A percentile compares a stretch with the other conserved stretches of the same genome.
These are phyloP conservation scores for Xylaria sp. DNA, from an alignment of 2,329 filamentous ascomycete species.

Conservation along the genomic window DNA sequence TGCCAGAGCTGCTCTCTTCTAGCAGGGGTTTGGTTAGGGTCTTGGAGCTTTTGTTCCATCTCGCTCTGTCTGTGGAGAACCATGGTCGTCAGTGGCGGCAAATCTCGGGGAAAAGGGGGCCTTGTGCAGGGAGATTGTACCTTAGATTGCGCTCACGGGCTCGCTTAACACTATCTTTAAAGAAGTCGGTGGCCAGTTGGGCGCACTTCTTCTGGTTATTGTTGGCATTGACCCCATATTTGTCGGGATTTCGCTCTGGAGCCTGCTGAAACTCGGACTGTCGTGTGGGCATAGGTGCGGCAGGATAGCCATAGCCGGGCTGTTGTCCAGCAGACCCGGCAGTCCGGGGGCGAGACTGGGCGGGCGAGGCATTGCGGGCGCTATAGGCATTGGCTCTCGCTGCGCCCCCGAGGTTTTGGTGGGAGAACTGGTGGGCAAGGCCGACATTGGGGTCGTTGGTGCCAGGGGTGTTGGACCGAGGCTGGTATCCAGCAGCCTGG, in stretches of 20 bases:
- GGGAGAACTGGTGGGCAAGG: constrained; percentile 93
- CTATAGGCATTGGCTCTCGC: constrained; percentile 77
- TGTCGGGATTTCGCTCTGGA: constrained; percentile 88
- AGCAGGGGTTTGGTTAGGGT: constrained; percentile 77
- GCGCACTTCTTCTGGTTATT: constrained; percentile 78
- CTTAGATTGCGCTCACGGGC: constrained; percentile 94
- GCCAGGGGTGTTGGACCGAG: constrained; percentile 67
- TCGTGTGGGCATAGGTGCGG: constrained; percentile 72
- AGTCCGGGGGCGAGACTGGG: constrained; percentile 79
- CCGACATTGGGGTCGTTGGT: constrained; percentile 88
- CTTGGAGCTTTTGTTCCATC: constrained; percentile 84
- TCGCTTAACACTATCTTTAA: constrained; percentile 97
- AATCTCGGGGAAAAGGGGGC: not conserved
- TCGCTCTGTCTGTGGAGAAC: constrained; percentile 79
- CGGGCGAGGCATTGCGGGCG: constrained; percentile 73
- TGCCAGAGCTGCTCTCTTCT: constrained; percentile 88
- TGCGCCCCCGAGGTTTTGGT: constrained; percentile 87
- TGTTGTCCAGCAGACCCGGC: constrained; percentile 76
- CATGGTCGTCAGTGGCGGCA: constrained; percentile 38
- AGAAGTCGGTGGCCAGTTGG: constrained; percentile 85
- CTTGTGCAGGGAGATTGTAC: constrained; percentile 56
- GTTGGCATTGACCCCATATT: constrained; percentile 72
- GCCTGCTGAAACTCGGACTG: constrained; percentile 79
- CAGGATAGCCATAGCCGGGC: constrained; percentile 71
- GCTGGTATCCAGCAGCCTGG: constrained; percentile 56